A percentile compares a stretch with the other conserved stretches of the same genome.
Evolutionary conservation across 345 rosid species (phyloP).

Genomic region (Pelargonium nanum): DNA sequence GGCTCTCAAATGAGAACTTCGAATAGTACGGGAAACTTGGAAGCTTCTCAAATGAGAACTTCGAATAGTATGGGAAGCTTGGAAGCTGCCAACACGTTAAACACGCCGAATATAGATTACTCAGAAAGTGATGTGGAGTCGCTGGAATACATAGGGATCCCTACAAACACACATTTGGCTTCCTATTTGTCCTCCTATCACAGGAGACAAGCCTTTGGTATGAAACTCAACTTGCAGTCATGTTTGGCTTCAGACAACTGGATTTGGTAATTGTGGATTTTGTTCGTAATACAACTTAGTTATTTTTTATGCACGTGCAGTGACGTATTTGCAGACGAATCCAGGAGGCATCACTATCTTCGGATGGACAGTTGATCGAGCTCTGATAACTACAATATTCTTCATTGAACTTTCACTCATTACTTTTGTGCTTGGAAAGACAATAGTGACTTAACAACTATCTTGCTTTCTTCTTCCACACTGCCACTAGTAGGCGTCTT

Average conservation of each 20-base stretch:
- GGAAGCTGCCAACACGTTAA: conserved; percentile 23
- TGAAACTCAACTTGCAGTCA: conserved; percentile 11
- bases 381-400: conserved; percentile 70
- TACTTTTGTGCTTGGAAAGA: conserved; percentile 71
- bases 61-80: conserved; percentile 40
- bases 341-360: conserved; percentile 89
- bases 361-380: conserved; percentile 83
- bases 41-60: conserved; percentile 35
- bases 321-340: conserved; percentile 69
- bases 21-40: too few relatives aligned
- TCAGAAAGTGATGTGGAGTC: conserved; percentile 89
- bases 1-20: too few relatives aligned
- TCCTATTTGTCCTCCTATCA: conserved; percentile 66
- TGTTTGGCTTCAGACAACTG: neutral
- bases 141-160: conserved; percentile 48
- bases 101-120: conserved; percentile 23
- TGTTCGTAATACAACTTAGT: neutral
- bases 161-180: conserved; percentile 45
- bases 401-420: conserved; percentile 66
- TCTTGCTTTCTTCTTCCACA: too few relatives aligned
- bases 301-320: conserved; percentile 27
- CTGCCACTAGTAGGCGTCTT: too few relatives aligned
- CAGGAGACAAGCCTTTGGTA: conserved; percentile 82
- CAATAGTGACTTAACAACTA: too few relatives aligned
- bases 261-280: neutral